These are phyloP conservation scores for Fusarium falciforme DNA, from an alignment of 2,329 filamentous ascomycete species.

Conservation along the genomic window DNA sequence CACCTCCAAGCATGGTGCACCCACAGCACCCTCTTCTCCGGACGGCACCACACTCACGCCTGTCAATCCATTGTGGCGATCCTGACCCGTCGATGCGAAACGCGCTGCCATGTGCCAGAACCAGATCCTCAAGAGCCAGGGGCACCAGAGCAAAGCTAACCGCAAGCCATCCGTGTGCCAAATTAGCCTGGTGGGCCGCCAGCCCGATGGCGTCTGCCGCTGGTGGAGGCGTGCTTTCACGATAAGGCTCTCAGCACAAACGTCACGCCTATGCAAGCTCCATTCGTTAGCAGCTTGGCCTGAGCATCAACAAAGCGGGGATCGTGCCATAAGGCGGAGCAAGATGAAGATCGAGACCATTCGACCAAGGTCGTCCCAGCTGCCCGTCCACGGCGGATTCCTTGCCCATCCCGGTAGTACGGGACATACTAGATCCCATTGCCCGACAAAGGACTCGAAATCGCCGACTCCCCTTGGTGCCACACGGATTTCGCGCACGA, in stretches of 20 bases:
- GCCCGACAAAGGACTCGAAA: slow-evolving; percentile 25
- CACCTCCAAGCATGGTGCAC: not conserved
- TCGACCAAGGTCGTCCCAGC: slow-evolving; percentile 32
- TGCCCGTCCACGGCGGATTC: slow-evolving; percentile 28
- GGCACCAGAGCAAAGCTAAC: slow-evolving; percentile 33
- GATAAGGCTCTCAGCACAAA: slow-evolving; percentile 43
- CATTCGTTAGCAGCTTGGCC: slow-evolving; percentile 34
- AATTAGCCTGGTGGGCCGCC: slow-evolving; percentile 31
- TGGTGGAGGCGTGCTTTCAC: slow-evolving; percentile 26
- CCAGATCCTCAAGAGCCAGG: slow-evolving; percentile 35
- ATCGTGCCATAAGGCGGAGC: slow-evolving; percentile 45
- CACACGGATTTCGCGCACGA: slow-evolving; percentile 4
- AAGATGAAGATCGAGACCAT: slow-evolving; percentile 43
- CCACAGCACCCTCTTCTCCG: slow-evolving; percentile 4
- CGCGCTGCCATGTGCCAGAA: slow-evolving; percentile 38
- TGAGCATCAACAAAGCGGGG: slow-evolving; percentile 36
- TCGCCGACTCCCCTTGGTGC: slow-evolving; percentile 12
- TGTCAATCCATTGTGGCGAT: slow-evolving; percentile 31
- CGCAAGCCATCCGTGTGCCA: slow-evolving; percentile 46
- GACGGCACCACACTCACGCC: slow-evolving; percentile 6
- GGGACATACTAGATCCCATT: slow-evolving; percentile 41
- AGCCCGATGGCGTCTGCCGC: slow-evolving; percentile 33
- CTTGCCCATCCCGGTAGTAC: slow-evolving; percentile 42
- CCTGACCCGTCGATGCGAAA: slow-evolving; percentile 26
- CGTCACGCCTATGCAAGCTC: slow-evolving; percentile 41